These are phyloP conservation scores for Eleusine indica DNA, from an alignment of 176 grass and related monocot species.

Conservation along the genomic window DNA sequence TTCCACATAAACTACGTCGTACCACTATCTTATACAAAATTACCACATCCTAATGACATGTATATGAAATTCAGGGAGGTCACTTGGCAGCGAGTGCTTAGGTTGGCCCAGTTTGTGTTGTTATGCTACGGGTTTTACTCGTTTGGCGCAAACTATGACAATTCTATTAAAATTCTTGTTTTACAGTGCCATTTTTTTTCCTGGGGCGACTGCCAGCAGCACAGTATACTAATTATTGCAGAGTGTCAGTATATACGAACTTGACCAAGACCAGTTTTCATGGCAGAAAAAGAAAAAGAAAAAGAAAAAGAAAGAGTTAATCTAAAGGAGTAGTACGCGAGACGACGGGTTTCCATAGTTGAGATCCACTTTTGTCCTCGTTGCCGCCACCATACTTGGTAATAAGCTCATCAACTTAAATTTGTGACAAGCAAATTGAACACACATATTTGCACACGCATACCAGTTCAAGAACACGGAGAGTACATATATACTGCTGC, in stretches of 20 bases:
- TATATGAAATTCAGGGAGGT: conserved; percentile 14
- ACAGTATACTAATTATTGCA: too few species aligned
- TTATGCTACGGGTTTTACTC: not conserved
- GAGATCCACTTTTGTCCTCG: not conserved
- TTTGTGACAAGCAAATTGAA: not conserved
- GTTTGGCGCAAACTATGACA: not conserved
- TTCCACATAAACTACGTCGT: conserved; percentile 20
- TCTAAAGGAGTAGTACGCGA: not conserved
- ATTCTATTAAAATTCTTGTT: not conserved
- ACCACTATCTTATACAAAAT: not conserved
- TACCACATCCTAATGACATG: not conserved
- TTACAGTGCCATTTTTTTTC: not conserved
- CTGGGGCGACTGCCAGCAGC: too few species aligned
- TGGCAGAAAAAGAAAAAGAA: not conserved
- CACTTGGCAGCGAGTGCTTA: conserved; percentile 12
- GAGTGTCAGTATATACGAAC: too few species aligned
- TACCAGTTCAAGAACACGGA: not conserved
- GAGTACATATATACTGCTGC: conserved; percentile 26
- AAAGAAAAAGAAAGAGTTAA: not conserved
- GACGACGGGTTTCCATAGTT: too few species aligned
- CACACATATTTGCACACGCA: conserved; percentile 43
- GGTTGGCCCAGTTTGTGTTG: conserved; percentile 1
- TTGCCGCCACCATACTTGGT: not conserved
- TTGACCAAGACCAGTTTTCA: too few species aligned
- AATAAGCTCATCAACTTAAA: conserved; percentile 9